phyloP scores from a whole-genome alignment of 169 alveolate genomes.

The Prorocentrum cordatum region DNA sequence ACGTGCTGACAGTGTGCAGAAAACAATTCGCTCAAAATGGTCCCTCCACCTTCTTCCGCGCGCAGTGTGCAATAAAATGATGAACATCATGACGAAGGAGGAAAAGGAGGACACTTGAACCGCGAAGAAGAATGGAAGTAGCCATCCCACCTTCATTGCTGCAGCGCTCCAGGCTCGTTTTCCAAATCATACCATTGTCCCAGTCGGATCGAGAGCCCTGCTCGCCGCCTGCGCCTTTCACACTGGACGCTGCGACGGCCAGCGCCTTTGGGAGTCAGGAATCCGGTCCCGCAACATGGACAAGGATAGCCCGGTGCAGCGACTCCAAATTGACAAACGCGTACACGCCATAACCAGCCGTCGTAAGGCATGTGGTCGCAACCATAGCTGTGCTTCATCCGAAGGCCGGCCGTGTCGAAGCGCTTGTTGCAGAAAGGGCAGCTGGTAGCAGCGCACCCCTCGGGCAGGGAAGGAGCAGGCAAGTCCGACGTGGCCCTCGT shows the following conservation, averaged over 20 bases:
- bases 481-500: not conserved
- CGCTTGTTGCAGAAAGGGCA: not conserved
- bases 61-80: not conserved
- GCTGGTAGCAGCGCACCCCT: not conserved
- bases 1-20: too few species aligned
- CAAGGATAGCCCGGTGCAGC: not conserved
- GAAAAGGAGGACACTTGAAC: too few species aligned
- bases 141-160: too few species aligned
- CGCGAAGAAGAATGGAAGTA: too few species aligned
- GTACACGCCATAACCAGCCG: not conserved
- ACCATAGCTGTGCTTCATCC: not conserved
- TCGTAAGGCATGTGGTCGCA: not conserved
- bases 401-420: not conserved
- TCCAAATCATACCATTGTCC: not conserved
- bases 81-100: not conserved
- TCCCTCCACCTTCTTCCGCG: too few species aligned
- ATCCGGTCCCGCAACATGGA: not conserved
- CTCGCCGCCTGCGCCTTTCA: not conserved
- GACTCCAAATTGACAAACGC: not conserved
- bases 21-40: too few species aligned
- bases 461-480: not conserved
- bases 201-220: not conserved
- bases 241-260: not conserved
- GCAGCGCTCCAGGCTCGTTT: too few species aligned
- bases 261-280: not conserved